Evolutionary conservation across 2,329 filamentous ascomycete species (phyloP), one percentile per base, ranked within the genome.

Genomic region (Penicillium polonicum): DNA sequence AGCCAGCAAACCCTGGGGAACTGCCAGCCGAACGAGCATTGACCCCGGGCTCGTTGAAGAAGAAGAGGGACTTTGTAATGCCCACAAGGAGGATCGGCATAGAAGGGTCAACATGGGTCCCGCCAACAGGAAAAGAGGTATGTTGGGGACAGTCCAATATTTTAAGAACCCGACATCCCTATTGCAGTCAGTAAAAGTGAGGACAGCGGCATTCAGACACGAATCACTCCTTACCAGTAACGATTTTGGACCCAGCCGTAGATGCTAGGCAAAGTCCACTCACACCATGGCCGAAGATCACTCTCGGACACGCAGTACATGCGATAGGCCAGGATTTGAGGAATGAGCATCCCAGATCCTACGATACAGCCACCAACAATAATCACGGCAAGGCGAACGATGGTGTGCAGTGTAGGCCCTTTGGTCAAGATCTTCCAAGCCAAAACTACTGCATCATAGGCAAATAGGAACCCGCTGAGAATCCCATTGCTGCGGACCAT

Each of bases 111-210:
- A 78, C 80, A 93, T 88, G 1, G 94, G 94, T 0, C 84, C 75
- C 1, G 92, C 92, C 12, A 99, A 82, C 23, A 92, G 68, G 75
- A 99, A 99, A 2, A 99, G 82, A 0, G 94, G 94, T 10, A 94
- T 70, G 70, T 99, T 97, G 6, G 88, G 85, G 0, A 88, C 62
- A 0, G 87, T 96, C 94, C 94, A 99, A 78, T 99, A 99, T 58
- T 84, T 84, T 51, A 97, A 82, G 65, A 96, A 88, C 0, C 94
- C 94, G 52, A 89, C 86, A 67, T 93, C 87, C 94, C 92, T 96
- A 60, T 23, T 60, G 58, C 59, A 25, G 25, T 7, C 23, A 31
- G 29, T 21, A 27, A 48, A 17, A n/a, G 33, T 6, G 33, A 25
- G 12, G 15, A 10, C 52, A 15, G 25, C 7, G 13, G 25, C 21